Base-by-base conservation (phyloP, 768 basidiomycete species). In the Boletus barrowsii region DNA sequence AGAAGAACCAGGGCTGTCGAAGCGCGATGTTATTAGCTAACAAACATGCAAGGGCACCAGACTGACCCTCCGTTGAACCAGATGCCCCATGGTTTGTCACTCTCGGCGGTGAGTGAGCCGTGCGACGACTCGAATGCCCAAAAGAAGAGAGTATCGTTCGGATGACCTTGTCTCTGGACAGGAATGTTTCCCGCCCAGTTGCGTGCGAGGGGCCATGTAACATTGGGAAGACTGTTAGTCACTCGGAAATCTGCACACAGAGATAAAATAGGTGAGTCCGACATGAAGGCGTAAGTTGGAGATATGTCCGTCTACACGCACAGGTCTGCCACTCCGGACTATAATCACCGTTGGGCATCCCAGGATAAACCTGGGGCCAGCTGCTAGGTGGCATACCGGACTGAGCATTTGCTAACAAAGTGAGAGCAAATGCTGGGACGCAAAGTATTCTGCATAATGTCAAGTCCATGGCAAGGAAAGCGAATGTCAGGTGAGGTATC, bases 41-140 rank as follows among this genome's bases (percentile, higher is more conserved):
- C 22, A 3, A 20, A 26, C 9, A 26, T 18, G 17, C 20, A 36
- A 30, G 24, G 5, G 15, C 10, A 51, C 30, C 30, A 5, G 13
- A 45, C 80, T 45, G 59, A 84, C 83, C 85, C 86, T 70, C 86
- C 87, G 55, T 87, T 87, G 22, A 88, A 65, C 86, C 86, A 89
- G 40, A 89, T 83, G 3, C 79, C 79, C 87, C 87, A 88, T 2
- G 87, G 87, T 18, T 83, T 73, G 14, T 69, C 55, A 18, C 65
- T 63, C 24, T 42, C 4, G 51, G 63, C 68, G 10, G 81, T 86
- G 47, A 88, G 70, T 3, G 86, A 86, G 6, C 82, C 83, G 15
- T 72, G 61, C 1, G 70, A 67, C 35, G 79, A 80, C 60, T 87
- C 85, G 55, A 83, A 81, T 15, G 77, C 84, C 72, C 79, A 76